phyloP scores from a whole-genome alignment of 305 asterid species.

The Fraxinus sp. region DNA sequence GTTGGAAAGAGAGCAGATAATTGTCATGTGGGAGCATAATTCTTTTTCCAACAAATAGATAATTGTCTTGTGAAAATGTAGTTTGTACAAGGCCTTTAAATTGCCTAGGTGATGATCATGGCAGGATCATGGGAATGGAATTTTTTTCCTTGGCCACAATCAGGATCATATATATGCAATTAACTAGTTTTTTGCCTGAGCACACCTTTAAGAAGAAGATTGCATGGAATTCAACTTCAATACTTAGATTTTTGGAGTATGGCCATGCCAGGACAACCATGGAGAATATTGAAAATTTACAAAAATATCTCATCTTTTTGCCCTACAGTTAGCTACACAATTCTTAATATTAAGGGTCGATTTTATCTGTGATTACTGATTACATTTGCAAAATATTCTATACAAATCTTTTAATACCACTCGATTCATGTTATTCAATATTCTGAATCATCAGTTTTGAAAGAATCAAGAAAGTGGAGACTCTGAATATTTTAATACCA shows the following conservation, averaged over 20 bases:
- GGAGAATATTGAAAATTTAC: neutral
- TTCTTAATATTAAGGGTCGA: neutral
- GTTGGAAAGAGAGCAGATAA: neutral
- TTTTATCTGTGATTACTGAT: neutral
- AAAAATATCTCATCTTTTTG: neutral
- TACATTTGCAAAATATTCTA: neutral
- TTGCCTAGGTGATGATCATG: neutral
- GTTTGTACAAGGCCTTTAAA: neutral
- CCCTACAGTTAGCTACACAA: neutral
- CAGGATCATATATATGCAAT: neutral
- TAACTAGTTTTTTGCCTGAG: neutral
- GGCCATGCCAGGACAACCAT: neutral
- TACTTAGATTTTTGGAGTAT: neutral
- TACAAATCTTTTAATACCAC: neutral
- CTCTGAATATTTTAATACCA: neutral
- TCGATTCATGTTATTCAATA: neutral
- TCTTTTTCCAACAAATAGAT: neutral
- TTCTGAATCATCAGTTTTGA: neutral
- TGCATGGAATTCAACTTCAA: neutral
- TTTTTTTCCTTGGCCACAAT: neutral
- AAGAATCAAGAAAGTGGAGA: neutral
- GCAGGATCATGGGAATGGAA: neutral
- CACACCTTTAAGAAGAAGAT: neutral
- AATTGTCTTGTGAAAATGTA: neutral
- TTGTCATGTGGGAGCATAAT: neutral